Evolutionary conservation across 805 yeast species (phyloP), one percentile per base, ranked within the genome.

Genomic region (Starmera amethionina): DNA sequence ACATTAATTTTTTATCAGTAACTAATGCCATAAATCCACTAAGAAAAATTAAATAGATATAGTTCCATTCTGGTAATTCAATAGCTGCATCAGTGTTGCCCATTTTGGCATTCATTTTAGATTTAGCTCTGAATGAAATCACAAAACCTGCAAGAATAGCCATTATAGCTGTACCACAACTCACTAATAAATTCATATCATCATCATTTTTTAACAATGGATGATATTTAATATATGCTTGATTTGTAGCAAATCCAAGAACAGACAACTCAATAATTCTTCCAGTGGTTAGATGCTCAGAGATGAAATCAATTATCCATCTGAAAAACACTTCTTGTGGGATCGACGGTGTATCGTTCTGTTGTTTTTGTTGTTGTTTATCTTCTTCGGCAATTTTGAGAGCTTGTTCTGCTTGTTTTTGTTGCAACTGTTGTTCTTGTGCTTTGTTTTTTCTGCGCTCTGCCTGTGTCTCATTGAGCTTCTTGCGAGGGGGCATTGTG

Each of bases 51-150:
- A 60, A 32, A 42, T 64, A 64, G 4, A 63, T 33, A 3, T 58
- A 48, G 38, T 64, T 63, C 54, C 63, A 65, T 12, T 52, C 50
- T 1, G 64, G 64, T 19, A 58, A 27, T 12, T 32, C 37, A n/a
- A 19, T n/a, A 13, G 14, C 11, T n/a, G 9, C 15, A 18, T 37
- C 22, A 8, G 19, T 5, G 22, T 40, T 8, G 29, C 41, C 19
- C 35, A 34, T 16, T 36, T 46, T 7, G 27, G 32, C 37, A 10
- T 33, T 30, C 15, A 12, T 18, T 2, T 16, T 40, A 1, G 37
- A 19, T 38, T 41, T 42, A 16, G 44, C 50, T 43, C 43, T 46
- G 37, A 35, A 46, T 14, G 48, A 39, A 18, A 46, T 47, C 13
- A 52, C 47, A 8, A 50, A 41, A 22, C 55, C 52, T 32, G 52